Percentiles rank a stretch among this genome's conserved stretches.
Conservation (phyloP, 441 rosid species). For the Euphorbia schlechtendalii region DNA sequence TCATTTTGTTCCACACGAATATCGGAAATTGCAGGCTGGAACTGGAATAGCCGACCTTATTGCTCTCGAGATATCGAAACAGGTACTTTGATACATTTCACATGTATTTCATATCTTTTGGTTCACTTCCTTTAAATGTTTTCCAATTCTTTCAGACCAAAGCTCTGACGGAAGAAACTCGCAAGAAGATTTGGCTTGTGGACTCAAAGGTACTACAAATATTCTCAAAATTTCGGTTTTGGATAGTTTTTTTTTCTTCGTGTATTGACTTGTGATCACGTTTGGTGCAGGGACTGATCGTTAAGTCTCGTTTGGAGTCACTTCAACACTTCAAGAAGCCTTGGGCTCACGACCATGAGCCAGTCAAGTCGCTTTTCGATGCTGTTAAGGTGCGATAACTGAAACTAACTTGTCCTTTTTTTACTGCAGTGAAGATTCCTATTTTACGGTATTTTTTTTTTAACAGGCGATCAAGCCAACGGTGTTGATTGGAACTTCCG, state of each 20-base stretch:
- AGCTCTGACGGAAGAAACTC: constrained; percentile 47
- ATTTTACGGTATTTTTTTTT: constrained; percentile 5
- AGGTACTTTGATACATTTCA: constrained; percentile 34
- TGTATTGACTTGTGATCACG: neutral
- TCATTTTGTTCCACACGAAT: too few relatives aligned
- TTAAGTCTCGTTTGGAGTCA: constrained; percentile 62
- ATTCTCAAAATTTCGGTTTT: too few relatives aligned
- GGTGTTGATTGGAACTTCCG: constrained; percentile 87
- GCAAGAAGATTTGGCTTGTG: constrained; percentile 84
- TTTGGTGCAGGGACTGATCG: constrained; percentile 61
- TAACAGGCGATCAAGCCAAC: constrained; percentile 86
- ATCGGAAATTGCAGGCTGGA: constrained; percentile 66
- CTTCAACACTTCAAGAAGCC: constrained; percentile 89
- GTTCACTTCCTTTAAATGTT: constrained; percentile 13
- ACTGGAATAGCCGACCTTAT: constrained; percentile 89
- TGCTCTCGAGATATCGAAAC: constrained; percentile 72
- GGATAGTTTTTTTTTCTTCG: neutral
- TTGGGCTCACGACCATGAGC: constrained; percentile 82
- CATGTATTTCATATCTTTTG: neutral
- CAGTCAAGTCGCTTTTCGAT: constrained; percentile 48
- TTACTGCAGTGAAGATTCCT: neutral
- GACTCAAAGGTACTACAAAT: constrained; percentile 65
- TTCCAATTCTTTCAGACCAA: neutral
- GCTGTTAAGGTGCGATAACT: constrained; percentile 56
- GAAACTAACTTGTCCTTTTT: constrained; percentile 1